Evolutionary conservation across 257 asterid genomes (phyloP).

Genomic region (Solanum sejunctum): DNA sequence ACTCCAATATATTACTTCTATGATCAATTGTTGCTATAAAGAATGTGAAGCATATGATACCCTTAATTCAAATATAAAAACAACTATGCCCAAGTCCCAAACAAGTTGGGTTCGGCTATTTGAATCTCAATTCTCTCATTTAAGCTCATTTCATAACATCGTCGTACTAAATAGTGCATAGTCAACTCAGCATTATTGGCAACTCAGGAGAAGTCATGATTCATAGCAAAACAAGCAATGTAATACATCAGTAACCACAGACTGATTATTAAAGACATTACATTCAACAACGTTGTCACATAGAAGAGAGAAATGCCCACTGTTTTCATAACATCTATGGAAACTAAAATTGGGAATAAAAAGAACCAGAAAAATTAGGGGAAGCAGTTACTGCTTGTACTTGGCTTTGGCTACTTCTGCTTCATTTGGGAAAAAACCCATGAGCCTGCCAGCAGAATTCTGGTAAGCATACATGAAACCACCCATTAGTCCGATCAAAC

Average conservation of each 20-base stretch:
- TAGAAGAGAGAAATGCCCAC: not conserved
- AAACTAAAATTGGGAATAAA: not conserved
- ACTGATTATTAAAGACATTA: not conserved
- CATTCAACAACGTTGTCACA: not conserved
- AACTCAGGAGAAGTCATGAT: not conserved
- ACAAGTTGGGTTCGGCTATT: not conserved
- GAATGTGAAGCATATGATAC: not conserved
- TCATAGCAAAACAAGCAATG: not conserved
- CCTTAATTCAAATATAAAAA: not conserved
- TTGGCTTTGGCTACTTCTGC: conserved; percentile 86
- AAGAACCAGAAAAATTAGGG: not conserved
- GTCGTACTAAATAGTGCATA: not conserved
- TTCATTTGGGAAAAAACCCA: conserved; percentile 96
- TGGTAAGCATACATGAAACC: conserved; percentile 98
- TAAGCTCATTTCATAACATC: not conserved
- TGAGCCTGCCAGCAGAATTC: conserved; percentile 93
- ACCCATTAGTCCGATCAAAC: conserved; percentile 85
- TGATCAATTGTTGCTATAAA: not conserved
- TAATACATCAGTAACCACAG: not conserved
- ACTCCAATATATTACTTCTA: not conserved
- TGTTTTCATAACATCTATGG: not conserved
- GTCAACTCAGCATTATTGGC: not conserved
- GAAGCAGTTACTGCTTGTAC: conserved; percentile 46
- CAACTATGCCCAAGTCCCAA: not conserved
- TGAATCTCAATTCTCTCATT: not conserved